Base-by-base conservation (phyloP, 2,329 filamentous ascomycete species). In the Orbilia blumenaviensis region DNA sequence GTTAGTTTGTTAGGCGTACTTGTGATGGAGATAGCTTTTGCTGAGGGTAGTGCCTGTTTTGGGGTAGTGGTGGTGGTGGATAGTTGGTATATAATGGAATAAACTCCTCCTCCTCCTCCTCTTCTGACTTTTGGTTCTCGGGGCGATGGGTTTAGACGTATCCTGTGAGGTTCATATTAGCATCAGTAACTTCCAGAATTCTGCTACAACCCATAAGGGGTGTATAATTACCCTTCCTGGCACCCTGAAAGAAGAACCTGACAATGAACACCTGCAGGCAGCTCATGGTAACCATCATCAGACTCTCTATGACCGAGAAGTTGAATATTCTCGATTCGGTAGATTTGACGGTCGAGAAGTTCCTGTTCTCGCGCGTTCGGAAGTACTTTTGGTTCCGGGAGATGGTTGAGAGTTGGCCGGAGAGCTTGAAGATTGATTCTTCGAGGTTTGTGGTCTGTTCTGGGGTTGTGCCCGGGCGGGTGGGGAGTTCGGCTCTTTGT, bases 311-410 rank as follows among this genome's bases (percentile, higher is more conserved):
- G 82, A 99, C 86, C 83, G 92, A 96, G 84, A 99, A 97, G 85
- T 97, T 98, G 86, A 97, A 93, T 81, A 99, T 99, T 78, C 95
- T 88, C 83, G 89, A 89, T 86, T 99, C 95, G 42, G 95, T 99
- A 85, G 94, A 97, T 83, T 92, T 88, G 81, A 99, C 95, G 8
- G 95, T 99, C 85, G 92, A 96, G 85, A 99, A 98, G 85, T 99
- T 99, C 78, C 95, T 89, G 87, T 99, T 99, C 87, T 99, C 95
- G 79, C 95, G 90, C 1, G 95, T 99, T 78, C 96, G 92, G 89
- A 99, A 99, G 86, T 99, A 99, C 84, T 99, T 99, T 82, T 99
- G 95, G 86, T 97, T 97, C 81, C 95, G 89, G 44, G 92, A 93
- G 82, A 99, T 95, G 78, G 94, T 97, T 12, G 93, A 97, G 60